Evolutionary conservation across 768 basidiomycete genomes (phyloP).

Genomic region (Kwoniella dejecticola): DNA sequence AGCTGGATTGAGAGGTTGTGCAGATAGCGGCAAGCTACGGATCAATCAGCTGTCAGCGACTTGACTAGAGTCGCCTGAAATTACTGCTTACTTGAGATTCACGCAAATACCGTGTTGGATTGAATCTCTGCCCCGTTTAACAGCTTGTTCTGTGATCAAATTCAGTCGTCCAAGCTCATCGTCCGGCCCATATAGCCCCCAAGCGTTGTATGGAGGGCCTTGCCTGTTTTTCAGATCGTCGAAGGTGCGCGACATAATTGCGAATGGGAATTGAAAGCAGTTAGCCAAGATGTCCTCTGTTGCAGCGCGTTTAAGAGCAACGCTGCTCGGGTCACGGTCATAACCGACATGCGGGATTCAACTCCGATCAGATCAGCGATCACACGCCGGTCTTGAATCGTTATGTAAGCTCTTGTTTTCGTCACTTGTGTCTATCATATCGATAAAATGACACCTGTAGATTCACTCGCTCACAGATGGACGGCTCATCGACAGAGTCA

Average conservation of each 20-base stretch:
- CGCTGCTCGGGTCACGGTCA: too few relatives aligned
- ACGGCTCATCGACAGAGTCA: too few relatives aligned
- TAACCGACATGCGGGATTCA: too few relatives aligned
- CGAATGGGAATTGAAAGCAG: too few relatives aligned
- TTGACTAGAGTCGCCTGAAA: too few relatives aligned
- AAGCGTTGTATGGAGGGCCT: slow-evolving; percentile 35
- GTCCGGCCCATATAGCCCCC: slow-evolving; percentile 31
- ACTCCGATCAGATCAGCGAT: too few relatives aligned
- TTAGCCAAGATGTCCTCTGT: background rate
- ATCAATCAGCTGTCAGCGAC: too few relatives aligned
- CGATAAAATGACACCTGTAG: too few relatives aligned
- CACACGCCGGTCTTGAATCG: too few relatives aligned
- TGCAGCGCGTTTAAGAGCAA: background rate
- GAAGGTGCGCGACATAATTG: background rate
- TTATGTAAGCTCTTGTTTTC: too few relatives aligned
- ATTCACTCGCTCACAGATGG: too few relatives aligned
- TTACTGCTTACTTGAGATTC: slow-evolving; percentile 38
- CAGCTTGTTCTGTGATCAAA: slow-evolving; percentile 30
- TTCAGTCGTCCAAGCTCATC: slow-evolving; percentile 34
- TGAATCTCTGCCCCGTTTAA: slow-evolving; percentile 22
- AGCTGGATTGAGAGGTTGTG: slow-evolving; percentile 13
- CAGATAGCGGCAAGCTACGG: slow-evolving; percentile 9
- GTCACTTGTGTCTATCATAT: too few relatives aligned
- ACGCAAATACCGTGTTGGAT: slow-evolving; percentile 29
- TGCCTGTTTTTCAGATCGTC: slow-evolving; percentile 2